Percentiles rank a stretch among this genome's conserved stretches.
Evolutionary conservation across 495 filamentous ascomycete species (phyloP).

Genomic region (Aspergillus nidulans): DNA sequence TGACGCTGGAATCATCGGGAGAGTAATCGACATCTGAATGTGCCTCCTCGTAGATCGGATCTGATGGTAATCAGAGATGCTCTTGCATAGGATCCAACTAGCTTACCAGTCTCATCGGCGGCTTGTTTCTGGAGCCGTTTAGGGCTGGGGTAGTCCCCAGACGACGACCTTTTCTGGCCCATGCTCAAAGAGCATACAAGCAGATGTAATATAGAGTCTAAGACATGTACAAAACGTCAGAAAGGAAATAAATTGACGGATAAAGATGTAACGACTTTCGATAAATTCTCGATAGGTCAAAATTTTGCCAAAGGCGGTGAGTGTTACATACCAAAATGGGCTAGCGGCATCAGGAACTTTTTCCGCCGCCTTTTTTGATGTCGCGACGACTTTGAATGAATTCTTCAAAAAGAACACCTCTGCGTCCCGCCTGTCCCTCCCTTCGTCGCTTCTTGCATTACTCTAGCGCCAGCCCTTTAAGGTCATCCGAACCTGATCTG

Average conservation of each 20-base stretch:
- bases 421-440: slow-evolving; percentile 15
- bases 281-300: slow-evolving; percentile 21
- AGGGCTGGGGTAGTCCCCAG: slow-evolving; percentile 17
- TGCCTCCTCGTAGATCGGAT: slow-evolving; percentile 41
- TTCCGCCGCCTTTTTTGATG: slow-evolving; percentile 36
- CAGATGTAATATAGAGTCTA: not conserved
- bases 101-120: slow-evolving; percentile 29
- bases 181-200: slow-evolving; percentile 17
- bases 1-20: slow-evolving; percentile 25
- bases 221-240: not conserved
- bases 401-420: slow-evolving; percentile 16
- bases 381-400: slow-evolving; percentile 17
- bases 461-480: not conserved
- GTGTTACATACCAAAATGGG: slow-evolving; percentile 18
- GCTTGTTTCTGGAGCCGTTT: slow-evolving; percentile 28
- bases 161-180: slow-evolving; percentile 31
- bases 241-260: not conserved
- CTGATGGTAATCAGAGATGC: slow-evolving; percentile 11
- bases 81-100: not conserved
- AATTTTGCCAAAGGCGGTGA: slow-evolving; percentile 41
- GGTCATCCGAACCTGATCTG: slow-evolving; percentile 6
- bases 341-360: slow-evolving; percentile 36
- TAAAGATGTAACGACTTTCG: slow-evolving; percentile 3
- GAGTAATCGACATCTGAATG: slow-evolving; percentile 37
- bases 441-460: slow-evolving; percentile 8